phyloP scores from a whole-genome alignment of 768 basidiomycete genomes.

The Russula sp. region DNA sequence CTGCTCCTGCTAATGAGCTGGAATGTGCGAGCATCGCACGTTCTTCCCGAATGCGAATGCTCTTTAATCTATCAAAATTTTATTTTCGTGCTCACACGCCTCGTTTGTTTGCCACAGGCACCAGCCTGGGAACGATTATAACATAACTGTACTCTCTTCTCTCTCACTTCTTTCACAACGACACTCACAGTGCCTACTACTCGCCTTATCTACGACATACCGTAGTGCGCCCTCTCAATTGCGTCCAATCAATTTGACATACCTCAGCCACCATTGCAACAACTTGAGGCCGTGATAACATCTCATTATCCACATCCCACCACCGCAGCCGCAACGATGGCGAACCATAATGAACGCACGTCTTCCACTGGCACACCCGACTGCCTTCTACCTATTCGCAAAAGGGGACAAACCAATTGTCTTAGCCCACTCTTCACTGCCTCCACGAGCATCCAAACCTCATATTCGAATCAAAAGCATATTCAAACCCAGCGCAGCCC shows the following conservation, averaged over 20 bases:
- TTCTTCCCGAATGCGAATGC: background rate
- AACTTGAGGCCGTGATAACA: too few species aligned
- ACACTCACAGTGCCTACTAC: background rate
- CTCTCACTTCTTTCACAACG: background rate
- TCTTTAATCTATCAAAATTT: background rate
- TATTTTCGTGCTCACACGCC: background rate
- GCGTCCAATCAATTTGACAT: background rate
- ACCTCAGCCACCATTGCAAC: background rate
- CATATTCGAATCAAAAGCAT: background rate
- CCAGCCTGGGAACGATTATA: background rate
- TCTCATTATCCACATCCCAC: background rate
- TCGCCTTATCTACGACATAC: background rate
- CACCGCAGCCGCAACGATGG: background rate
- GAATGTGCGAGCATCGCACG: too few species aligned
- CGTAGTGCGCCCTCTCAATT: conserved; percentile 1
- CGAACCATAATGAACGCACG: background rate
- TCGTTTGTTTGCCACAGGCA: background rate
- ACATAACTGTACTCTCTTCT: background rate
- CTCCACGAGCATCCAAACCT: background rate
- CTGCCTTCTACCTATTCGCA: conserved; percentile 4
- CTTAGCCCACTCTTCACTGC: background rate
- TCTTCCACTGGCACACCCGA: background rate
- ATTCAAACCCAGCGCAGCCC: background rate
- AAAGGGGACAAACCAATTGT: background rate
- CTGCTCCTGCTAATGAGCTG: too few species aligned